Conservation (phyloP, 2,329 filamentous ascomycete species). For the Colletotrichum magnum region DNA sequence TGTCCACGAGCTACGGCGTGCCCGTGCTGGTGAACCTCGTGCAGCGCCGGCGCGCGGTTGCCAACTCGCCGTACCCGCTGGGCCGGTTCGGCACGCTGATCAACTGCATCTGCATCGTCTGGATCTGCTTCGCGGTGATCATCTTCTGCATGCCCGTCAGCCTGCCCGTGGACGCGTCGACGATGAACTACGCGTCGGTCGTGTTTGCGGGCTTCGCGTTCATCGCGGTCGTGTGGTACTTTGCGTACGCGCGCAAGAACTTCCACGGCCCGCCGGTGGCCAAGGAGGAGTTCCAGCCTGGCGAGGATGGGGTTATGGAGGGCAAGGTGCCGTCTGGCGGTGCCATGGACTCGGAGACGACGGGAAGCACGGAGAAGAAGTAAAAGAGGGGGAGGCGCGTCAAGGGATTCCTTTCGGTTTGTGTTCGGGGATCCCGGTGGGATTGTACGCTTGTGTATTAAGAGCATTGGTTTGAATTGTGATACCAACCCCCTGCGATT, state of each 20-base stretch:
- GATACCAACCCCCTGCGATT: background rate
- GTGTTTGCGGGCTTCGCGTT: constrained; percentile 75
- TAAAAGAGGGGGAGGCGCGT: background rate
- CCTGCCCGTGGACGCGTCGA: constrained; percentile 67
- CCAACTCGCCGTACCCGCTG: constrained; percentile 76
- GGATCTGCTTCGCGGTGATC: constrained; percentile 79
- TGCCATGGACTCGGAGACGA: constrained; percentile 26
- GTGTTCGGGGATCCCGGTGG: background rate
- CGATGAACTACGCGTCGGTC: constrained; percentile 78
- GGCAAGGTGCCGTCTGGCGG: constrained; percentile 15
- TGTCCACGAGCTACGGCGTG: constrained; percentile 81
- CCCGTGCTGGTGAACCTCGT: constrained; percentile 81
- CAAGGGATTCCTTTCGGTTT: background rate
- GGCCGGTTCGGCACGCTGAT: constrained; percentile 78
- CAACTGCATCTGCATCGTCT: constrained; percentile 77
- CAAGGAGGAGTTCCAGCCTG: constrained; percentile 44
- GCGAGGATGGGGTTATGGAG: constrained; percentile 37
- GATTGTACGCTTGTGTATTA: too few species aligned
- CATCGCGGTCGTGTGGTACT: constrained; percentile 75
- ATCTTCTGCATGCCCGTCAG: constrained; percentile 83
- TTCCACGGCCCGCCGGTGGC: constrained; percentile 71
- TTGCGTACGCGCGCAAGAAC: constrained; percentile 72
- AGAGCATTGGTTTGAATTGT: background rate
- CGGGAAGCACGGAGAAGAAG: constrained; percentile 36
- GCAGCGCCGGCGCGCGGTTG: constrained; percentile 75